phyloP scores from a whole-genome alignment of 2,329 filamentous ascomycete species.

The Shiraia sp. region DNA sequence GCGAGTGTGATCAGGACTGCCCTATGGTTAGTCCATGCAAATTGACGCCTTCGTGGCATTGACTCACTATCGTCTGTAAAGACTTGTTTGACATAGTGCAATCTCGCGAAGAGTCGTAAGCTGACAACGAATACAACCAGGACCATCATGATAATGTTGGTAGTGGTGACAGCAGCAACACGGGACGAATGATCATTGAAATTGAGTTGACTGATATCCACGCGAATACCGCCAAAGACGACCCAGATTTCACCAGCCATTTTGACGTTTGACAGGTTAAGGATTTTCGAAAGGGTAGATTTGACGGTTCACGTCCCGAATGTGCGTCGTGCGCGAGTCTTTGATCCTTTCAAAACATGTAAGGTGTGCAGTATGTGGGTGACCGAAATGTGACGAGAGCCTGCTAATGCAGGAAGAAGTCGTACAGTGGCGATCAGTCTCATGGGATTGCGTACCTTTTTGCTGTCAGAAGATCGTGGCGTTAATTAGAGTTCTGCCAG shows the following conservation, averaged over 20 bases:
- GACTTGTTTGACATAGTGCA: conserved; percentile 20
- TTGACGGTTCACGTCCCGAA: background rate
- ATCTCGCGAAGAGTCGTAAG: conserved; percentile 26
- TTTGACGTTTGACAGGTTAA: conserved; percentile 4
- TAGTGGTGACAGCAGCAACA: conserved; percentile 10
- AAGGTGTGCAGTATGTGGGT: too few relatives aligned
- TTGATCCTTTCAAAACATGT: too few relatives aligned
- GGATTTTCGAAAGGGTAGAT: background rate
- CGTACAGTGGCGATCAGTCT: too few relatives aligned
- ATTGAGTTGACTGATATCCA: conserved; percentile 28
- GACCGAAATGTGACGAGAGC: too few relatives aligned
- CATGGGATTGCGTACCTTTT: too few relatives aligned
- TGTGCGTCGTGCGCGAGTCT: background rate
- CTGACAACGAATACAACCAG: conserved; percentile 24
- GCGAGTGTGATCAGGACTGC: conserved; percentile 31
- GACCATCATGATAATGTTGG: conserved; percentile 23
- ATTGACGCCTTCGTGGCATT: too few relatives aligned
- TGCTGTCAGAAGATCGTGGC: too few relatives aligned
- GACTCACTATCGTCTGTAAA: conserved; percentile 30
- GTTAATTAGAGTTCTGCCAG: too few relatives aligned
- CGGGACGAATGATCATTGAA: conserved; percentile 23
- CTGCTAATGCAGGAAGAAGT: too few relatives aligned
- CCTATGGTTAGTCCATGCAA: background rate
- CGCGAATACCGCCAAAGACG: conserved; percentile 11
- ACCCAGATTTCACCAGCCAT: background rate